Evolutionary conservation across 768 basidiomycete species (phyloP).

Genomic region (Rhizopogon vulgaris): DNA sequence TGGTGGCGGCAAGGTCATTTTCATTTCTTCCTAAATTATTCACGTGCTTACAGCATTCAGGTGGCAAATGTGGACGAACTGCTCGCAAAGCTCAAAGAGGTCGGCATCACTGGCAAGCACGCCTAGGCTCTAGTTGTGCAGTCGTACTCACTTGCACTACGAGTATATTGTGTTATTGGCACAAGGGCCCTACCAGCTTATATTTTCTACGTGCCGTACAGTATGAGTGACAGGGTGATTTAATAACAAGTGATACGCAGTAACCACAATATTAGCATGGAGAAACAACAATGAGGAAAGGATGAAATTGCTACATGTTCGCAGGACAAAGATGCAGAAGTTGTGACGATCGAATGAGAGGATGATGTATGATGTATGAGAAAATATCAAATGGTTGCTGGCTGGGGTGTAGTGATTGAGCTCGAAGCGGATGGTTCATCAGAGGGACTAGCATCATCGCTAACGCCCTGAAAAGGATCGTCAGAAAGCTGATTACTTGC

Average conservation of each 20-base stretch:
- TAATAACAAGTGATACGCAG: background rate
- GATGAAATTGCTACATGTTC: slow-evolving; percentile 4
- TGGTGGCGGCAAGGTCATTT: slow-evolving; percentile 78
- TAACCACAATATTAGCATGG: background rate
- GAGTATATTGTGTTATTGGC: background rate
- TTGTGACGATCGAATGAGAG: background rate
- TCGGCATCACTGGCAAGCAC: slow-evolving; percentile 45
- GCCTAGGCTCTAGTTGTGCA: slow-evolving; percentile 5
- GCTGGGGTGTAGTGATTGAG: slow-evolving; percentile 3
- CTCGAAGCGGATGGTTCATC: slow-evolving; percentile 2
- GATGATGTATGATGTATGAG: background rate
- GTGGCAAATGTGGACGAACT: slow-evolving; percentile 86
- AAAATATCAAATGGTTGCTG: slow-evolving; percentile 7
- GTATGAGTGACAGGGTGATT: background rate
- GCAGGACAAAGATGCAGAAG: slow-evolving; percentile 10
- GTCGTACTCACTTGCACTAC: background rate
- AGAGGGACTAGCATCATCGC: slow-evolving; percentile 10
- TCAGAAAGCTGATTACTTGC: background rate
- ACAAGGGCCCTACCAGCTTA: background rate
- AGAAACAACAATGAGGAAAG: slow-evolving; percentile 7
- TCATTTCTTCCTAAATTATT: background rate
- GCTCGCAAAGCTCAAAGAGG: slow-evolving; percentile 83
- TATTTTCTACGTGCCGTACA: background rate
- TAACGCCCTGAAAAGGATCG: slow-evolving; percentile 17
- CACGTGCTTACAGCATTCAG: slow-evolving; percentile 26